Evolutionary conservation across 139 green algal genomes (phyloP), one percentile per base, ranked within the genome.

Genomic region (Tetratostichococcus sp.): DNA sequence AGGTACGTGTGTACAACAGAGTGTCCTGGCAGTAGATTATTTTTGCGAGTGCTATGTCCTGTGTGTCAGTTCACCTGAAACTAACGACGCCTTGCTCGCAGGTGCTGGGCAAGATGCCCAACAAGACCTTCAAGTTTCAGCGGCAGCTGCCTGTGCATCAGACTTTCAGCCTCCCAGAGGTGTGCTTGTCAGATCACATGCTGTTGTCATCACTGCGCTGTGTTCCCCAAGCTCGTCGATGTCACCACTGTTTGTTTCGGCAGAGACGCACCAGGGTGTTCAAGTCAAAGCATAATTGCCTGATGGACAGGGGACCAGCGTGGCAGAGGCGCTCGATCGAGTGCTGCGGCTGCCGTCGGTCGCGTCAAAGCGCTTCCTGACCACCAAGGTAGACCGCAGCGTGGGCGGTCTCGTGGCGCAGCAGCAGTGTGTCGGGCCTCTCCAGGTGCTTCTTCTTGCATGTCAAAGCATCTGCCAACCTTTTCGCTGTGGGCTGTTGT

Each of bases 301-400:
- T 62, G 17, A 2, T 62, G 50, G 39, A 8, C 50, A 62, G n/a
- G 84, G 75, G 72, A 79, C 82, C 31, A 86, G 23, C 19, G 35
- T 80, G 0, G 33, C 65, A 35, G 80, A 80, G 26, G 86, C 92
- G 8, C 88, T 98, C 67, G 65, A 91, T 33, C 77, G 80, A 8
- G 91, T 99, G 80, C 86, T 99, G 77, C 76, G 89, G 28, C 85
- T 98, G 79, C 95, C 94, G 16, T 83, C 81, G 17, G 96, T 98
- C 0, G 90, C 91, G 87, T 97, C 90, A 68, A 99, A 99, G 86
- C 88, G 95, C 65, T 99, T 99, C 90, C 84, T 99, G n/a, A 99
- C 95, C 75, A 97, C 90, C 80, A 99, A 99, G 89, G 95, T 97
- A 26, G 90, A 98, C 86, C 83, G 93, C 35, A 92, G 84, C 74